Evolutionary conservation across 1,284 basidiomycete genomes (phyloP).

Genomic region (Leccinum pachyderme): DNA sequence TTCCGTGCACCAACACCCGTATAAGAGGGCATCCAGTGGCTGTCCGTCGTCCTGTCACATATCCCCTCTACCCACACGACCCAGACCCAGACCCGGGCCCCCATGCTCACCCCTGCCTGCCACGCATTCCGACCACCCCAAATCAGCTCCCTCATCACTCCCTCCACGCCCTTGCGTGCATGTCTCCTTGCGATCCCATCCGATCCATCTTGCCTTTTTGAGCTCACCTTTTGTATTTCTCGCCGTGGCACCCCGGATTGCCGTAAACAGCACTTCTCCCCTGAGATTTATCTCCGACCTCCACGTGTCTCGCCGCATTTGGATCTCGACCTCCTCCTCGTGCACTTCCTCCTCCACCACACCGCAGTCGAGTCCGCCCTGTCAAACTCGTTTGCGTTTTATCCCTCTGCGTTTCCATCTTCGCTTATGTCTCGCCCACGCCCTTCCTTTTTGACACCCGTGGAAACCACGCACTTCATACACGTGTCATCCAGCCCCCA

Average conservation of each 20-base stretch:
- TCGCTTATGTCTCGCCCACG: conserved; percentile 5
- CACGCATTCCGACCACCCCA: conserved; percentile 25
- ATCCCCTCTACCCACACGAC: conserved; percentile 30
- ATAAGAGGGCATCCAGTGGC: conserved; percentile 26
- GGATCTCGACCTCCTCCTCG: conserved; percentile 25
- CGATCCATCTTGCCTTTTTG: conserved; percentile 23
- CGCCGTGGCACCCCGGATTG: conserved; percentile 34
- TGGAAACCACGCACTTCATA: conserved; percentile 24
- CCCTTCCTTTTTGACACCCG: conserved; percentile 10
- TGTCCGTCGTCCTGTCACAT: conserved; percentile 16
- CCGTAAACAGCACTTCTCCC: conserved; percentile 22
- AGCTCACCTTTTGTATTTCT: conserved; percentile 20
- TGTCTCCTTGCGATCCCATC: conserved; percentile 14
- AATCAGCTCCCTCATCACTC: conserved; percentile 15
- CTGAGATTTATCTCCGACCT: conserved; percentile 33
- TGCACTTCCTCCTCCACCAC: conserved; percentile 12
- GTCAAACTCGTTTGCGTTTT: neutral
- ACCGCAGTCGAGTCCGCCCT: conserved; percentile 25
- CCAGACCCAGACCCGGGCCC: conserved; percentile 17
- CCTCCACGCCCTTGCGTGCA: conserved; percentile 26
- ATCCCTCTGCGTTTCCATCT: conserved; percentile 9
- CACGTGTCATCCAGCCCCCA: conserved; percentile 25
- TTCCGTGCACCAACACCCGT: conserved; percentile 1
- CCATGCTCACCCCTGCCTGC: conserved; percentile 11
- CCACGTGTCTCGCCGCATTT: conserved; percentile 29